Percentiles rank a stretch among this genome's conserved stretches.
Conservation (phyloP, 352 stramenopile genomes). For the Pythium dissimile region DNA sequence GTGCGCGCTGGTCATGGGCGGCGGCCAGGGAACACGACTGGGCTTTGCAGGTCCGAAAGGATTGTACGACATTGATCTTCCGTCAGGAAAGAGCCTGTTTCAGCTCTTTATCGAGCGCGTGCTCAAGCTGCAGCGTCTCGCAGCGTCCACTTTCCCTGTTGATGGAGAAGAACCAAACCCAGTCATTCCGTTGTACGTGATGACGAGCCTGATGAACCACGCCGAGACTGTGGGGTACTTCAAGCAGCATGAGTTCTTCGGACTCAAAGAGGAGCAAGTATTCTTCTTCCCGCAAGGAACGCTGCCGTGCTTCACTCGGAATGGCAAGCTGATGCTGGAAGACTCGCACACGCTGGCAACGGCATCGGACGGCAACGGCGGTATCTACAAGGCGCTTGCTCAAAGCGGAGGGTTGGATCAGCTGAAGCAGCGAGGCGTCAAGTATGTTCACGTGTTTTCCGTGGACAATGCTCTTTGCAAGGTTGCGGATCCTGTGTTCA, state of each 20-base stretch:
- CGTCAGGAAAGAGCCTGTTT: slow-evolving; percentile 92
- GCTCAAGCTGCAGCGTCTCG: slow-evolving; percentile 48
- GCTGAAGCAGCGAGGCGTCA: slow-evolving; percentile 83
- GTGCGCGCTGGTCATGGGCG: slow-evolving; percentile 92
- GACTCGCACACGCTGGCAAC: slow-evolving; percentile 73
- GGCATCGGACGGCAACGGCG: slow-evolving; percentile 98
- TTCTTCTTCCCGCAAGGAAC: slow-evolving; percentile 97
- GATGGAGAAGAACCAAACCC: neutral
- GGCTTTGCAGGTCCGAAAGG: slow-evolving; percentile 96
- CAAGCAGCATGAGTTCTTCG: slow-evolving; percentile 88
- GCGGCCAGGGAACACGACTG: slow-evolving; percentile 96
- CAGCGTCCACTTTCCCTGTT: slow-evolving; percentile 6
- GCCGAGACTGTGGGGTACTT: slow-evolving; percentile 92
- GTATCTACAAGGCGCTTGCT: slow-evolving; percentile 92
- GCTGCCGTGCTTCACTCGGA: slow-evolving; percentile 91
- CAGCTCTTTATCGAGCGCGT: slow-evolving; percentile 93
- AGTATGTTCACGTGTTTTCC: slow-evolving; percentile 96
- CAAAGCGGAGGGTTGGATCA: slow-evolving; percentile 85
- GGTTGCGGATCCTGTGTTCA: slow-evolving; percentile 94
- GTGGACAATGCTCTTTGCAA: slow-evolving; percentile 98
- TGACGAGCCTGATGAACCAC: slow-evolving; percentile 98
- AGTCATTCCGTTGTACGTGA: slow-evolving; percentile 91
- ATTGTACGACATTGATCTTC: slow-evolving; percentile 92
- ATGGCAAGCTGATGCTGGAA: slow-evolving; percentile 97
- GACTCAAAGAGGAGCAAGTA: slow-evolving; percentile 83